Base-by-base conservation (phyloP, 768 basidiomycete genomes). In the Termitomyces sp. region DNA sequence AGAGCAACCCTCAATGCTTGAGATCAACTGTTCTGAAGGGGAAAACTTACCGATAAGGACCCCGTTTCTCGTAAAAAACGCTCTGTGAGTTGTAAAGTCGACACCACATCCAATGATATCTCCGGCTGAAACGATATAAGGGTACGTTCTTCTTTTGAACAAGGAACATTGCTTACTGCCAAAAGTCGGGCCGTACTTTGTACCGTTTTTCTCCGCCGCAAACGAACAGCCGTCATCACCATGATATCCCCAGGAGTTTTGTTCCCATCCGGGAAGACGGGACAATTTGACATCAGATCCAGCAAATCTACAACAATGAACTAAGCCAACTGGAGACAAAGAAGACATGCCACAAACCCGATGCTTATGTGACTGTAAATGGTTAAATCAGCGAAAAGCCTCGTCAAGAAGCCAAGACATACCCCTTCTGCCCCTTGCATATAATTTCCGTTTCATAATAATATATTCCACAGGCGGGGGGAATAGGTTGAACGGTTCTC, bases 71-170 rank as follows among this genome's bases (percentile, higher is more conserved):
- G 94, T 97, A 69, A 88, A 97, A 72, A 98, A 97, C 0, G 85
- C 86, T 55, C 80, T 79, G 57, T 90, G 80, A 20, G 81, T 83
- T 44, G 85, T 86, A 67, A 94, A 97, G 71, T 98, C 93, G 58
- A 98, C 80, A 1, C 96, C 96, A 65, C 94, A 96, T 12, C 96
- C 96, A 58, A 99, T 80, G 26, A 87, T 73, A 68, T 99, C 96
- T 8, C 88, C 90, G 44, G 85, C 94, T 95, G 63, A 10, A 58
- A 58, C 47, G 57, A 37, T 32, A 55, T 58, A 50, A 60, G 53
- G 47, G 58, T 32, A 3, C 26, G 27, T 41, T 29, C 26, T 41
- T 39, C 58, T 60, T 24, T 32, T n/a, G 10, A 32, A 37, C 44
- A 39, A 59, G 51, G 34, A 39, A 20, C 14, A 5, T 27, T 18